A percentile compares a stretch with the other conserved stretches of the same genome.
Conservation (phyloP, 2,329 filamentous ascomycete species). For the Scedosporium apiospermum region DNA sequence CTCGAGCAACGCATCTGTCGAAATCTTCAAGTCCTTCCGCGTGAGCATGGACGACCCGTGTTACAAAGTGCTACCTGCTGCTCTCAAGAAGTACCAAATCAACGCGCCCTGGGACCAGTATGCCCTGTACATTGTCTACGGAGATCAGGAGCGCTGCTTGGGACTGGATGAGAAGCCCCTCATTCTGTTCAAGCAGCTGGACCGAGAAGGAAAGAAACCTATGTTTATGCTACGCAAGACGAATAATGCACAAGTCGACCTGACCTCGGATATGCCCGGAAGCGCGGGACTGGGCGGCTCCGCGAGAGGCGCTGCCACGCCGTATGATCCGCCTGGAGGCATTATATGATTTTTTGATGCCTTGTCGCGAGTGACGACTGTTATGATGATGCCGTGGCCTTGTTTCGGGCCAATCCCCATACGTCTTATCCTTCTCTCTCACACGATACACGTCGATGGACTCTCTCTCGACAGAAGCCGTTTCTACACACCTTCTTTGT, state of each 20-base stretch:
- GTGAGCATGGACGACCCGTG: constrained; percentile 98
- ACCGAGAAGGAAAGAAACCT: constrained; percentile 93
- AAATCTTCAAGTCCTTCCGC: constrained; percentile 98
- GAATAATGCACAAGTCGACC: constrained; percentile 41
- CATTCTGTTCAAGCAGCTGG: constrained; percentile 93
- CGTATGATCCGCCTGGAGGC: constrained; percentile 50
- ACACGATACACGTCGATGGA: not conserved
- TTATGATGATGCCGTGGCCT: too few species aligned
- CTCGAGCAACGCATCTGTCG: constrained; percentile 54
- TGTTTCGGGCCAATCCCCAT: too few species aligned
- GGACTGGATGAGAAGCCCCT: constrained; percentile 88
- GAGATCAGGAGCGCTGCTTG: constrained; percentile 92
- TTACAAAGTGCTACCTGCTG: constrained; percentile 91
- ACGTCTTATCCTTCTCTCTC: not conserved
- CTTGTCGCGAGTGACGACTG: too few species aligned
- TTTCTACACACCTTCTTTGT: not conserved
- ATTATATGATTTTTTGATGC: constrained; percentile 36
- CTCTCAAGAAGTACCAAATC: constrained; percentile 96
- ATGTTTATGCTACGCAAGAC: constrained; percentile 95
- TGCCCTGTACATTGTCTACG: constrained; percentile 94
- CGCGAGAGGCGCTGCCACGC: constrained; percentile 31
- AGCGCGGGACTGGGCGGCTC: constrained; percentile 42
- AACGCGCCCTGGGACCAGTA: constrained; percentile 97
- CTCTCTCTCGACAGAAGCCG: not conserved
- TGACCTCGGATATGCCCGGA: constrained; percentile 34